Evolutionary conservation across 2,329 filamentous ascomycete genomes (phyloP).

Genomic region (Calonectria pseudoturangicola): DNA sequence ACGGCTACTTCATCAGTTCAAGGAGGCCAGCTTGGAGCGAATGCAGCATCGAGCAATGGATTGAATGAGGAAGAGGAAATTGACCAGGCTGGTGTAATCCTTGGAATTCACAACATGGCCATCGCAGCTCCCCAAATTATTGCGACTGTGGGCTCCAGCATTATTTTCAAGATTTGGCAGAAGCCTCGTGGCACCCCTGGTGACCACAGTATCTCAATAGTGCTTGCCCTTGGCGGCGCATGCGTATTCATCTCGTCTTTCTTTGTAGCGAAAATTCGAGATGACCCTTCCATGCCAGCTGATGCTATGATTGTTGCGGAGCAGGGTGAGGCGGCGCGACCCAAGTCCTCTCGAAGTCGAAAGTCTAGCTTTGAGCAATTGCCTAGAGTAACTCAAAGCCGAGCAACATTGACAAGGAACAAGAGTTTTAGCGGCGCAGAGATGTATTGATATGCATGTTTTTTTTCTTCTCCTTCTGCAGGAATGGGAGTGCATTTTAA

Average conservation of each 20-base stretch:
- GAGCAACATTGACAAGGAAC: constrained; percentile 68
- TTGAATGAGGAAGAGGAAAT: constrained; percentile 72
- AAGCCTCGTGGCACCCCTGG: constrained; percentile 90
- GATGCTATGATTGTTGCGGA: constrained; percentile 65
- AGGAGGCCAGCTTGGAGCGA: constrained; percentile 37
- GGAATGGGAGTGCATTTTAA: constrained; percentile 32
- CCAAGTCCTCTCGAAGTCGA: constrained; percentile 55
- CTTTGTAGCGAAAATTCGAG: constrained; percentile 80
- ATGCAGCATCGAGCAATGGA: constrained; percentile 47
- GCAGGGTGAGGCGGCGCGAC: constrained; percentile 62
- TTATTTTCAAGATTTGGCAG: constrained; percentile 90
- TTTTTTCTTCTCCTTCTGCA: constrained; percentile 7
- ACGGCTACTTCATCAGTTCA: constrained; percentile 40
- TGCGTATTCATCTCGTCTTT: constrained; percentile 86
- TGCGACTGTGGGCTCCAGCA: constrained; percentile 87
- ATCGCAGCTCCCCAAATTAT: constrained; percentile 94
- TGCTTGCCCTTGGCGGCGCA: constrained; percentile 87
- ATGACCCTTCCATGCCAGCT: constrained; percentile 68
- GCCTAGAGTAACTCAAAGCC: constrained; percentile 65
- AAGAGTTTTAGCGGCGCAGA: constrained; percentile 70
- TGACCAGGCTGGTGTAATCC: constrained; percentile 90
- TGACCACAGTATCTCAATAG: constrained; percentile 90
- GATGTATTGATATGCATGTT: constrained; percentile 47
- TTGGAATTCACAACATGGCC: constrained; percentile 97
- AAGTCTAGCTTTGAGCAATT: constrained; percentile 64